Conservation (phyloP, 1,284 basidiomycete genomes). For the Wolfiporia cocos region DNA sequence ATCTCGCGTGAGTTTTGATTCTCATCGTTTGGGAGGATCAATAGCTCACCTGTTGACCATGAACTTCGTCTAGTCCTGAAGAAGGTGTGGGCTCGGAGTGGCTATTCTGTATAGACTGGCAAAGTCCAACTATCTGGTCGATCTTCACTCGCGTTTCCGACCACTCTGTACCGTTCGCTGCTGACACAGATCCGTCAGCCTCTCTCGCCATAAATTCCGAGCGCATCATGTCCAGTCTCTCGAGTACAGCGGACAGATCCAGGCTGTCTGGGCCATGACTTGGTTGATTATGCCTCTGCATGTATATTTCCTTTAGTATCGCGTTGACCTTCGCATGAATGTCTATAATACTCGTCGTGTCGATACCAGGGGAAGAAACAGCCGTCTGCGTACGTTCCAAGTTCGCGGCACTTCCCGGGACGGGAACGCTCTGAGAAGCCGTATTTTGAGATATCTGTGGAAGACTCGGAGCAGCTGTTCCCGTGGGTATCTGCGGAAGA, state of each 20-base stretch:
- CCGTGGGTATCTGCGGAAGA: not conserved
- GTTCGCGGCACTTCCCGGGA: no score
- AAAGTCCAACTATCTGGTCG: slow-evolving; percentile 17
- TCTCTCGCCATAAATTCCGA: slow-evolving; percentile 13
- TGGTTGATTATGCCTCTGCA: no score
- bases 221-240: slow-evolving; percentile 19
- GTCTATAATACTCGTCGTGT: slow-evolving; percentile 14
- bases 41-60: not conserved
- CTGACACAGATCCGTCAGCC: no score
- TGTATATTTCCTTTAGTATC: slow-evolving; percentile 17
- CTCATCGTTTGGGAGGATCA: not conserved
- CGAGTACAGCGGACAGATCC: slow-evolving; percentile 9
- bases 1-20: not conserved
- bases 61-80: slow-evolving; percentile 1
- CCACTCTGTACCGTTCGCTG: no score
- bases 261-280: not conserved
- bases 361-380: no score
- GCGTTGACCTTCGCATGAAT: slow-evolving; percentile 21
- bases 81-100: not conserved
- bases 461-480: no score
- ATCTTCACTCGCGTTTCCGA: slow-evolving; percentile 20
- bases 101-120: slow-evolving; percentile 5
- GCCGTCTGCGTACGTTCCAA: no score
- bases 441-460: no score
- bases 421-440: no score